Evolutionary conservation across 2,329 filamentous ascomycete species (phyloP), one percentile per base, ranked within the genome.

Genomic region (Xenosphaeropsis pyriputrescens): DNA sequence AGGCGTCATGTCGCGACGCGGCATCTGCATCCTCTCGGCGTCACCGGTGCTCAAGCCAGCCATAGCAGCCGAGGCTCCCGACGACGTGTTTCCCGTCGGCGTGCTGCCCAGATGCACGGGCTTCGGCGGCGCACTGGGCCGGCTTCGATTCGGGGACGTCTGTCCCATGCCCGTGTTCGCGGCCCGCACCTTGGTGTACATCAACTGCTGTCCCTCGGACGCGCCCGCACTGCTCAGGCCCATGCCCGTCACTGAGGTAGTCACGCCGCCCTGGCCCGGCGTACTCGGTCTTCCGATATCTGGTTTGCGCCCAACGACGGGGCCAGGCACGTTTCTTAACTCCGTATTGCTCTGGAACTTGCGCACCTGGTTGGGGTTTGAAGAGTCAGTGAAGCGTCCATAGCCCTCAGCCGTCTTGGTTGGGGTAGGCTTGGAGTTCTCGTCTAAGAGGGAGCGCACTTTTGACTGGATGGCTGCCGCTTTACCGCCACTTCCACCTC

Each of bases 381-480:
- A 14, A 22, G 35, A 46, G 44, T 78, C 82, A 15, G 88, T 86
- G 56, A 83, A 95, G 42, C 79, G 79, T 6, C 91, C 91, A 54
- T 96, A 96, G 0, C 89, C 89, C 45, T 88, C 79, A 1, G 88
- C 88, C 1, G 85, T 94, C 18, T 73, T 70, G 12, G 63, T 60
- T 1, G 68, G 54, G 1, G 67, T 60, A 5, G 74, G 65, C 45
- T 67, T 75, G 48, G 75, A 74, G 31, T 80, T 85, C 51, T 95
- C 88, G 43, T 78, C 79, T 13, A 98, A 63, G 36, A 96, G 65
- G 36, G 75, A 85, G 61, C 93, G 84, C 39, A 98, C 85, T 45
- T 89, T 79, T 52, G 84, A 86, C 55, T 96, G 86, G 49, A 98
- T 98, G 18, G 79, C 83, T n/a, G 77, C 72, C 14, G 86, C 85